Conservation (phyloP, 139 green algal species). For the Micractinium conductrix region DNA sequence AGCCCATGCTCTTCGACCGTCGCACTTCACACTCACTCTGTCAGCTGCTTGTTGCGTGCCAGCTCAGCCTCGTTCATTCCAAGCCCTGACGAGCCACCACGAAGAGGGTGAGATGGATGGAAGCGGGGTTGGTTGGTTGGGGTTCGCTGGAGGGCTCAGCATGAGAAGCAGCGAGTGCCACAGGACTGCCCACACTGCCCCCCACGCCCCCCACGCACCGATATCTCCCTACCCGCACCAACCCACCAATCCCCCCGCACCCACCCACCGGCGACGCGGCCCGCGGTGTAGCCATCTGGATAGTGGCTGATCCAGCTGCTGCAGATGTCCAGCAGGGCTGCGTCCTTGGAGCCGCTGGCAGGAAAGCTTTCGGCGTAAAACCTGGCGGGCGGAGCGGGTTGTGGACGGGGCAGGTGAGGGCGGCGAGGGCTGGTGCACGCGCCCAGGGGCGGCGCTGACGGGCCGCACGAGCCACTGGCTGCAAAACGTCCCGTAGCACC, state of each 20-base stretch:
- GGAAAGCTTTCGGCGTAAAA: conserved; percentile 82
- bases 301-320: conserved; percentile 89
- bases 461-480: too few species aligned
- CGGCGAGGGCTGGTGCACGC: neutral
- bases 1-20: too few species aligned
- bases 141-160: too few species aligned
- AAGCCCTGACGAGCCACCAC: conserved; percentile 57
- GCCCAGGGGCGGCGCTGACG: too few species aligned
- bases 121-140: too few species aligned
- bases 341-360: conserved; percentile 44
- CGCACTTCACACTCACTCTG: too few species aligned
- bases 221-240: neutral
- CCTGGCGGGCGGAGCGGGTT: conserved; percentile 47
- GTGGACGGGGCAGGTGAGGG: neutral
- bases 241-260: neutral
- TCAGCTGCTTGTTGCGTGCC: conserved; percentile 70
- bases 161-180: too few species aligned
- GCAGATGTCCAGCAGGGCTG: conserved; percentile 70
- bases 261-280: conserved; percentile 61
- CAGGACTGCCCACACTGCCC: neutral
- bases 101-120: too few species aligned
- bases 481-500: too few species aligned
- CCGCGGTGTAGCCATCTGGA: conserved; percentile 72
- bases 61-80: conserved; percentile 92
- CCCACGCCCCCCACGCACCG: neutral